Conservation (phyloP, 306 rosid species). For the Cicer cuneatum region DNA sequence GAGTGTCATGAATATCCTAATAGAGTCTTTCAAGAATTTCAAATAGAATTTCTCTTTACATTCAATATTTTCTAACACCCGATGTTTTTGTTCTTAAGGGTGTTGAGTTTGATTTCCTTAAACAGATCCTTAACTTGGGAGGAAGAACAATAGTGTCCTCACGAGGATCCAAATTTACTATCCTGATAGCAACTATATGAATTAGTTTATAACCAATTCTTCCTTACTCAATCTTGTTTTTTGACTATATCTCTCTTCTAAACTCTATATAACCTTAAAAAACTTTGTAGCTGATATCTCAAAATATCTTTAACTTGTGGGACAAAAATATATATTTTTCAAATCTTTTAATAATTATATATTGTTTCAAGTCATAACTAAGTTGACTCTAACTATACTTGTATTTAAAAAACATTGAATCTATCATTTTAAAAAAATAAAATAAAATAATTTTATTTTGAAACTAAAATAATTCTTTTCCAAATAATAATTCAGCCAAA, state of each 20-base stretch:
- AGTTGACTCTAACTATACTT: neutral
- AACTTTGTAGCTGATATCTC: neutral
- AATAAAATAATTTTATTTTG: too few relatives aligned
- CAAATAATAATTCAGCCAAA: too few relatives aligned
- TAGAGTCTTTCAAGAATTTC: too few relatives aligned
- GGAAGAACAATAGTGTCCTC: too few relatives aligned
- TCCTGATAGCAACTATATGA: neutral
- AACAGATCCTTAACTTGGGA: too few relatives aligned
- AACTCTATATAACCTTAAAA: neutral
- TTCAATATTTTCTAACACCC: too few relatives aligned
- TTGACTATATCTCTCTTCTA: neutral
- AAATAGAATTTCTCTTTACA: too few relatives aligned
- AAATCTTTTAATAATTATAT: too few relatives aligned
- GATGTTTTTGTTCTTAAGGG: too few relatives aligned
- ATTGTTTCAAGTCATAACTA: neutral
- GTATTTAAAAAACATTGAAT: neutral
- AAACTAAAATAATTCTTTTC: neutral
- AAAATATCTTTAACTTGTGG: neutral
- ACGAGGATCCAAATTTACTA: too few relatives aligned
- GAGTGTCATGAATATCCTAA: too few relatives aligned
- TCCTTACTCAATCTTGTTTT: neutral
- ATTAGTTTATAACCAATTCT: neutral
- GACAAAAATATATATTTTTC: neutral
- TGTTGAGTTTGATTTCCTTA: too few relatives aligned
- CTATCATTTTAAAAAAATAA: neutral